Evolutionary conservation across 208 protist species (phyloP).

Genomic region (Herpetomonas muscarum): DNA sequence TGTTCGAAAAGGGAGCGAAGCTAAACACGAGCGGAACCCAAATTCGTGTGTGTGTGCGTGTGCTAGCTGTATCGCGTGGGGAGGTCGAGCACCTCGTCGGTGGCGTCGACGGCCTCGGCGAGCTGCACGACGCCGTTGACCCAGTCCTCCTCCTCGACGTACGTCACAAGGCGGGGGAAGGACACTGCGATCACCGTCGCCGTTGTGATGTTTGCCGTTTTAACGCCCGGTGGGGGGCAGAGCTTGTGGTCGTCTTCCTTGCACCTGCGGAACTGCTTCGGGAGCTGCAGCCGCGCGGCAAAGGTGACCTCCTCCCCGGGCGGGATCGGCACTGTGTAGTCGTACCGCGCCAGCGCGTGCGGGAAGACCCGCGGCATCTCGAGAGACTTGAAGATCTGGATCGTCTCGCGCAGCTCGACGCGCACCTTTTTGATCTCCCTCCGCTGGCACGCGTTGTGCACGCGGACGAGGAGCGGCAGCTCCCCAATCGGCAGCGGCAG

Average conservation of each 20-base stretch:
- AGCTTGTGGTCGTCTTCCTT: slow-evolving; percentile 26
- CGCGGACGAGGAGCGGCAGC: slow-evolving; percentile 40
- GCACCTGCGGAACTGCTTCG: slow-evolving; percentile 41
- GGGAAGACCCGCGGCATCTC: slow-evolving; percentile 26
- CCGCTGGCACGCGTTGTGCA: slow-evolving; percentile 32
- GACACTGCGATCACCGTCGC: slow-evolving; percentile 34
- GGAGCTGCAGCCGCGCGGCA: slow-evolving; percentile 27
- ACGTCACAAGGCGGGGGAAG: slow-evolving; percentile 47
- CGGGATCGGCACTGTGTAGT: slow-evolving; percentile 43
- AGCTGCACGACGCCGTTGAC: slow-evolving; percentile 32
- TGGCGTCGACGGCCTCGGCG: slow-evolving; percentile 46
- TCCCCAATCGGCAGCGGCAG: slow-evolving; percentile 40
- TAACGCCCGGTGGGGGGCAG: slow-evolving; percentile 48
- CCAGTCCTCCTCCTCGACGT: slow-evolving; percentile 57
- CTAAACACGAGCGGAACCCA: no score
- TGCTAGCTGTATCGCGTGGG: slow-evolving; percentile 43
- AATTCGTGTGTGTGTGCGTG: slow-evolving; percentile 1
- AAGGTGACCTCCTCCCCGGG: slow-evolving; percentile 39
- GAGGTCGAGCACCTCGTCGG: slow-evolving; percentile 47
- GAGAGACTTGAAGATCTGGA: slow-evolving; percentile 62
- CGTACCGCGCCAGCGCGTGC: slow-evolving; percentile 38
- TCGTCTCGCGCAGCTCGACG: slow-evolving; percentile 44
- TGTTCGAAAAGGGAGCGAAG: no score
- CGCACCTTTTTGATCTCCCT: slow-evolving; percentile 30
- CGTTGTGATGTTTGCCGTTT: slow-evolving; percentile 46